A percentile compares a stretch with the other conserved stretches of the same genome.
Conservation (phyloP, 1,284 basidiomycete species). For the Moniliophthora roreri region DNA sequence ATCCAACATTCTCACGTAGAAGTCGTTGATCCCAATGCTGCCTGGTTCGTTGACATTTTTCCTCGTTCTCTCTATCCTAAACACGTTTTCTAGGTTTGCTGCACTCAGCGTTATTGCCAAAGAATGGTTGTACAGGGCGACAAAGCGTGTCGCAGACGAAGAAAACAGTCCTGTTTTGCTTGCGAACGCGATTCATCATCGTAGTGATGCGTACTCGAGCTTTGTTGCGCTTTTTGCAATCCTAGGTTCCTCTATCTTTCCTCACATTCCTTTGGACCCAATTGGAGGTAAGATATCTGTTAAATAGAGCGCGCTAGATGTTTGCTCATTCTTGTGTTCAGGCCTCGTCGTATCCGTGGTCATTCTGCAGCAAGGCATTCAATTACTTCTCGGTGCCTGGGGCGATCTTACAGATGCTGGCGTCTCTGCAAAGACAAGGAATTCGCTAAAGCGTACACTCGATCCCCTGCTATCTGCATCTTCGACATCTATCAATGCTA, state of each 20-base stretch:
- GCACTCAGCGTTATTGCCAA: slow-evolving; percentile 79
- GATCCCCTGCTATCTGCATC: slow-evolving; percentile 47
- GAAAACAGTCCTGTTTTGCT: slow-evolving; percentile 89
- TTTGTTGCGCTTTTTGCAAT: slow-evolving; percentile 88
- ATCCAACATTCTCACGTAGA: slow-evolving; percentile 60
- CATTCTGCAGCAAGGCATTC: slow-evolving; percentile 85
- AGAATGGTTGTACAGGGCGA: slow-evolving; percentile 91
- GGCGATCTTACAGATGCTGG: slow-evolving; percentile 87
- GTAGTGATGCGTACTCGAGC: slow-evolving; percentile 92
- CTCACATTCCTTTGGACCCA: slow-evolving; percentile 89
- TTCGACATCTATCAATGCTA: slow-evolving; percentile 41
- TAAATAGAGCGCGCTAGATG: background rate
- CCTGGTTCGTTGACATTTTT: slow-evolving; percentile 59
- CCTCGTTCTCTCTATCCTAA: background rate
- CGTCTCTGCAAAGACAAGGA: slow-evolving; percentile 59
- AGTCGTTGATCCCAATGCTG: slow-evolving; percentile 88
- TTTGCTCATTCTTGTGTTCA: slow-evolving; percentile 25
- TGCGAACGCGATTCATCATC: slow-evolving; percentile 93
- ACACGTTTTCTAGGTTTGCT: slow-evolving; percentile 48
- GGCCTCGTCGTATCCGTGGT: slow-evolving; percentile 87
- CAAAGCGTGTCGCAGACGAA: slow-evolving; percentile 85
- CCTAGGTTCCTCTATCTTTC: slow-evolving; percentile 81
- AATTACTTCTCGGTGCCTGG: slow-evolving; percentile 72
- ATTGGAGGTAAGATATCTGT: slow-evolving; percentile 69
- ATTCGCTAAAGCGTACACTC: slow-evolving; percentile 52